phyloP scores from a whole-genome alignment of 495 filamentous ascomycete genomes.

The Penicillium atrosanguineum region DNA sequence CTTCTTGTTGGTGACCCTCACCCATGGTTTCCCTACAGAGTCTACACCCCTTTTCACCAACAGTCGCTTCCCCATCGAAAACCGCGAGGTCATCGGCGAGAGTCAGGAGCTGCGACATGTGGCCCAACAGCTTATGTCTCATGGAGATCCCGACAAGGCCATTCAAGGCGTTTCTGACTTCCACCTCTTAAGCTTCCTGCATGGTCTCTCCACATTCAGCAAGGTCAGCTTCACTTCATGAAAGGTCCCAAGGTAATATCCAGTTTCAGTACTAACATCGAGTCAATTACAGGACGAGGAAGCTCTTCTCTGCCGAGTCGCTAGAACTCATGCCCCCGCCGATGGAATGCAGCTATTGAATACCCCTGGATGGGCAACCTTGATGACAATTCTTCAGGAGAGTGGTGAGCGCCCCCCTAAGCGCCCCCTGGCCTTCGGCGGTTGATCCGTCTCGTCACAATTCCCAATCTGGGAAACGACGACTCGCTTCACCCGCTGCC shows the following conservation, averaged over 20 bases:
- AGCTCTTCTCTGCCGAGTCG: conserved; percentile 78
- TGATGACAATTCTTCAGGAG: conserved; percentile 88
- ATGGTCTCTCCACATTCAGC: conserved; percentile 71
- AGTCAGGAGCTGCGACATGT: conserved; percentile 70
- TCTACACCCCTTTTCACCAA: conserved; percentile 70
- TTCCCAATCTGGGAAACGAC: conserved; percentile 29
- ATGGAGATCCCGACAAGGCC: conserved; percentile 58
- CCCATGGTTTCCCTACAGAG: conserved; percentile 88
- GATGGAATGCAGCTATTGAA: conserved; percentile 79
- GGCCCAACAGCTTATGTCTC: conserved; percentile 58
- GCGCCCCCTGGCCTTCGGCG: conserved; percentile 59
- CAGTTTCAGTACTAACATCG: conserved; percentile 16
- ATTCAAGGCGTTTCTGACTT: conserved; percentile 81
- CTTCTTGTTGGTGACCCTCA: conserved; percentile 92
- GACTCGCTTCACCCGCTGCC: conserved; percentile 22
- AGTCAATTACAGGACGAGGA: conserved; percentile 72
- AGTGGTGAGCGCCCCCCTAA: conserved; percentile 95
- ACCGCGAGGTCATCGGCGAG: conserved; percentile 80
- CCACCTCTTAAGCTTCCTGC: conserved; percentile 86
- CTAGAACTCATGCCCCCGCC: conserved; percentile 69
- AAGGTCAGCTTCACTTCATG: conserved; percentile 57
- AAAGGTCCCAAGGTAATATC: neutral
- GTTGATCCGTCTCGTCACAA: conserved; percentile 37
- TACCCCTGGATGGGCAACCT: conserved; percentile 86
- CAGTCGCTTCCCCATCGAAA: conserved; percentile 80